Evolutionary conservation across 2,329 filamentous ascomycete species (phyloP).

Genomic region (Xylariales sp.): DNA sequence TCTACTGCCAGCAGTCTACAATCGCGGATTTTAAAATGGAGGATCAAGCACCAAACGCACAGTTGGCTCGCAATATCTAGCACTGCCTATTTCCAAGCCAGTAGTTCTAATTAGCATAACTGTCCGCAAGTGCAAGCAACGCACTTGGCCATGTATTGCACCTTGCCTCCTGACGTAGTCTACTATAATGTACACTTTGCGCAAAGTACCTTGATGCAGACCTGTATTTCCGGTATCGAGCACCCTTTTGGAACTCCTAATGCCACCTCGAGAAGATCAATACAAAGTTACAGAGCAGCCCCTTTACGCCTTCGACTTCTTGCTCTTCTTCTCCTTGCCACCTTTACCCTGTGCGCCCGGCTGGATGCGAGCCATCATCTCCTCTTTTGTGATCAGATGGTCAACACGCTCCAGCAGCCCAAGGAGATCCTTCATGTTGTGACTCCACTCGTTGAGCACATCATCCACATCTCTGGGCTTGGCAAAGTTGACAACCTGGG

Average conservation of each 20-base stretch:
- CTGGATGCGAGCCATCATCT: conserved; percentile 99
- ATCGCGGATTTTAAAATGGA: too few species aligned
- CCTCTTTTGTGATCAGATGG: conserved; percentile 98
- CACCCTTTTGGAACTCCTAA: conserved; percentile 9
- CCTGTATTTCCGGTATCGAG: conserved; percentile 8
- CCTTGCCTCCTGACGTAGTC: conserved; percentile 16
- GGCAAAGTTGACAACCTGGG: conserved; percentile 87
- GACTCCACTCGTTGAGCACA: conserved; percentile 96
- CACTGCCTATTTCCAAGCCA: too few species aligned
- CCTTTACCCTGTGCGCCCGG: conserved; percentile 48
- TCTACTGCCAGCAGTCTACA: too few species aligned
- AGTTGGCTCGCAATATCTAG: too few species aligned
- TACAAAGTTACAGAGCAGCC: background rate
- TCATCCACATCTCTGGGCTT: conserved; percentile 94
- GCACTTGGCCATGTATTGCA: too few species aligned
- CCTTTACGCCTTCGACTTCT: conserved; percentile 23
- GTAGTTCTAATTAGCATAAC: too few species aligned
- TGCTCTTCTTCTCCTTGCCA: conserved; percentile 31
- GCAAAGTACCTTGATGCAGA: conserved; percentile 20
- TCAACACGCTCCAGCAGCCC: conserved; percentile 87
- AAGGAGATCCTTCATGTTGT: conserved; percentile 92
- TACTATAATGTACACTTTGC: conserved; percentile 24
- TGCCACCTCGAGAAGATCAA: conserved; percentile 5
- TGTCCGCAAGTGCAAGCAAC: too few species aligned
- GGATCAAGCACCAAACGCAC: too few species aligned